Conservation (phyloP, 176 grass and related monocot genomes). For the Oryza australiensis region DNA sequence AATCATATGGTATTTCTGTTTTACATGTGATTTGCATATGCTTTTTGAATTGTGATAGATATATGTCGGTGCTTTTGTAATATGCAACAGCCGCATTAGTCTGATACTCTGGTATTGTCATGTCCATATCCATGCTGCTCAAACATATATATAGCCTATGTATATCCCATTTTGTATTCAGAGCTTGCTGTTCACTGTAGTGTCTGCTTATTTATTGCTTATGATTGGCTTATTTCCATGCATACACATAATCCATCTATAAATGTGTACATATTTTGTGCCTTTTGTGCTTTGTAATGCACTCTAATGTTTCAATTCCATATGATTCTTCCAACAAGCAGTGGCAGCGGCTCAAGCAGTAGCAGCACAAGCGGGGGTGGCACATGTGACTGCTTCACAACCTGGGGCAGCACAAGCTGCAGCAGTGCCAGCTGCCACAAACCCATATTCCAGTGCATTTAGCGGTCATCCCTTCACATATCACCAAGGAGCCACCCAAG, state of each 20-base stretch:
- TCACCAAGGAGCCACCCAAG: slow-evolving; percentile 30
- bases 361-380: not conserved
- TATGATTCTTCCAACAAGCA: slow-evolving; percentile 16
- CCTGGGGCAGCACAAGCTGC: slow-evolving; percentile 42
- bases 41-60: slow-evolving; percentile 4
- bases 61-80: not conserved
- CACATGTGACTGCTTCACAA: slow-evolving; percentile 37
- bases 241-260: not conserved
- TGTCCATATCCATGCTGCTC: not conserved
- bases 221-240: not conserved
- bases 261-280: not conserved
- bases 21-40: not conserved
- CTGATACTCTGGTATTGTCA: not conserved
- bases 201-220: not conserved
- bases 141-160: not conserved
- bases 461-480: slow-evolving; percentile 39
- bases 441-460: slow-evolving; percentile 56
- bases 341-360: slow-evolving; percentile 29
- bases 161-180: not conserved
- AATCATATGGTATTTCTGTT: not conserved
- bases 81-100: not conserved
- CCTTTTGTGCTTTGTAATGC: not conserved
- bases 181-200: not conserved
- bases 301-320: slow-evolving; percentile 29
- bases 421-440: slow-evolving; percentile 34